Percentiles rank a stretch among this genome's conserved stretches.
phyloP scores from a whole-genome alignment of 2,329 filamentous ascomycete genomes.

The Fusarium udum region DNA sequence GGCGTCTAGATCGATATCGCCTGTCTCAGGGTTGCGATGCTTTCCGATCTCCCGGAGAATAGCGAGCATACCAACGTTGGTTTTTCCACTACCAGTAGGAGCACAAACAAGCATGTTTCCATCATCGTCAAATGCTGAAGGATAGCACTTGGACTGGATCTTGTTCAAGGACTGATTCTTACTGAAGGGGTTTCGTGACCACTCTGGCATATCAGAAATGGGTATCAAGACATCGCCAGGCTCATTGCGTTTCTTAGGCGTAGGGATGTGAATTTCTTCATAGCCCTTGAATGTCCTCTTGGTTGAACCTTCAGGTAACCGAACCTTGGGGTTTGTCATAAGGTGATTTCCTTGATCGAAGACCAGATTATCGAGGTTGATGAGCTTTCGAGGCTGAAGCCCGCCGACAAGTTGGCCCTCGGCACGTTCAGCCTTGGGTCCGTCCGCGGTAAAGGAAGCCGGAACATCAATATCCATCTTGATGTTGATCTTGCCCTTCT shows the following conservation, averaged over 20 bases:
- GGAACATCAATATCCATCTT: constrained; percentile 94
- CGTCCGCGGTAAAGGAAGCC: constrained; percentile 62
- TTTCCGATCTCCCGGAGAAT: constrained; percentile 98
- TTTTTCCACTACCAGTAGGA: constrained; percentile 96
- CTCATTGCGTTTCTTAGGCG: constrained; percentile 87
- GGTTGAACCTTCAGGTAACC: constrained; percentile 91
- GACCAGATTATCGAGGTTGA: constrained; percentile 94
- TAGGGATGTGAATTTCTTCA: constrained; percentile 96
- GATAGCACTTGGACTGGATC: constrained; percentile 93
- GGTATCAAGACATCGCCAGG: constrained; percentile 83
- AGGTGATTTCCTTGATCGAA: constrained; percentile 99
- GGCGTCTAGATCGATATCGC: constrained; percentile 93
- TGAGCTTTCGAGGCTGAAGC: constrained; percentile 83
- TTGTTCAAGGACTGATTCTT: constrained; percentile 89
- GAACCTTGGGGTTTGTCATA: constrained; percentile 98
- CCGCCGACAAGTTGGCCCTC: constrained; percentile 81
- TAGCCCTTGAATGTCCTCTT: constrained; percentile 98
- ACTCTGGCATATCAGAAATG: constrained; percentile 88
- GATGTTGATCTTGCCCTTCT: constrained; percentile 79
- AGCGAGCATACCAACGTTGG: constrained; percentile 96
- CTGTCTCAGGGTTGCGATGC: constrained; percentile 85
- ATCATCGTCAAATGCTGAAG: constrained; percentile 89
- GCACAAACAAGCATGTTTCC: constrained; percentile 98
- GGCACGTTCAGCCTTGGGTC: constrained; percentile 62
- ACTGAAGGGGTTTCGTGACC: constrained; percentile 88